Base-by-base conservation (phyloP, 345 rosid species). In the Arabis hirsuta region DNA sequence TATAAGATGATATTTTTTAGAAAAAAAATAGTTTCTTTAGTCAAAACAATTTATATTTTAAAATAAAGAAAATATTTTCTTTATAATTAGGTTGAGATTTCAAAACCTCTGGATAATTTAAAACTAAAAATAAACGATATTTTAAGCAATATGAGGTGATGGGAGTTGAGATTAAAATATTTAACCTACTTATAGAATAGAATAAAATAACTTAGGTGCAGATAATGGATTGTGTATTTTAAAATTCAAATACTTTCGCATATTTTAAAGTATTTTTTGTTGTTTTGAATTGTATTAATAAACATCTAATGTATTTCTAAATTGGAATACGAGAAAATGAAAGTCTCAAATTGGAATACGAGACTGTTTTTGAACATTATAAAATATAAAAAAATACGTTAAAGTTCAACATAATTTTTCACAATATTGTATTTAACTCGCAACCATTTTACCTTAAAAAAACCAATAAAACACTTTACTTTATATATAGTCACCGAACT, bases 1-100 rank as follows among this genome's bases (percentile, higher is more conserved):
- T n/a, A n/a, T n/a, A n/a, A n/a, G n/a, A n/a, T n/a, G n/a, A n/a
- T n/a, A n/a, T n/a, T n/a, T n/a, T n/a, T n/a, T n/a, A n/a, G n/a
- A n/a, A n/a, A n/a, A n/a, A n/a, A n/a, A n/a, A n/a, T n/a, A n/a
- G n/a, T n/a, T n/a, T n/a, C n/a, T n/a, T n/a, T n/a, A n/a, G n/a
- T n/a, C n/a, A n/a, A n/a, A n/a, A n/a, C n/a, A n/a, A n/a, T n/a
- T n/a, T n/a, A n/a, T n/a, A n/a, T n/a, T n/a, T n/a, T n/a, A n/a
- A n/a, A n/a, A n/a, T n/a, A n/a, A n/a, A n/a, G n/a, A n/a, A n/a
- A n/a, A n/a, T n/a, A n/a, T n/a, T 3, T 27, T 27, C 3, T 27
- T 27, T 47, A 44, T 8, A 32, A 42, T 53, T 62, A 32, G 55
- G 46, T 12, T 72, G 38, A 62, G 76, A 34, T 54, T 54, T 36